Evolutionary conservation across 768 basidiomycete genomes (phyloP).

Genomic region (Hygrocybe coccinea): DNA sequence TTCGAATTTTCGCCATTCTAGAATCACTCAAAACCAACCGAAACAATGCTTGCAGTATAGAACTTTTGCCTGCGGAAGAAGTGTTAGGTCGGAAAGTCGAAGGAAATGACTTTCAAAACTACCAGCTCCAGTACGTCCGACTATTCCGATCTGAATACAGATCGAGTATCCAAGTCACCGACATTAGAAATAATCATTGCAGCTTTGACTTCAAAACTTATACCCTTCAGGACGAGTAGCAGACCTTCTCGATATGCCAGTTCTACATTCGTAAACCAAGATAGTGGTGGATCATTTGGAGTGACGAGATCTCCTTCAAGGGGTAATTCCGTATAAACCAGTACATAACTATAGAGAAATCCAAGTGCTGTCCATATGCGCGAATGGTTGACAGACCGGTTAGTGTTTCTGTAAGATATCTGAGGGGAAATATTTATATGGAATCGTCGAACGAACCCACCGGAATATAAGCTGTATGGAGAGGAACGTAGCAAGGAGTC

Average conservation of each 20-base stretch:
- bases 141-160: constrained; percentile 41
- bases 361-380: constrained; percentile 45
- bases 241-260: constrained; percentile 57
- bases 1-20: constrained; percentile 56
- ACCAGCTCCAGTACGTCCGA: constrained; percentile 46
- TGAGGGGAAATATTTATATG: background rate
- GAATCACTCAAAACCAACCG: constrained; percentile 30
- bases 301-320: constrained; percentile 46
- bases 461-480: constrained; percentile 54
- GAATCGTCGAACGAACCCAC: constrained; percentile 26
- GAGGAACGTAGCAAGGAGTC: constrained; percentile 58
- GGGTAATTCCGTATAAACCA: constrained; percentile 62
- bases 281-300: constrained; percentile 41
- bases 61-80: constrained; percentile 43
- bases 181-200: constrained; percentile 23
- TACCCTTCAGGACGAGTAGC: constrained; percentile 57
- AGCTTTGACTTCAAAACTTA: constrained; percentile 54
- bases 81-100: constrained; percentile 21
- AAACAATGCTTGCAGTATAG: constrained; percentile 53
- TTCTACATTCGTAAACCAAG: constrained; percentile 58
- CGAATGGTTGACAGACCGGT: constrained; percentile 62
- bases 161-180: background rate
- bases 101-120: constrained; percentile 27
- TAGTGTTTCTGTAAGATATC: constrained; percentile 43
- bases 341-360: constrained; percentile 24